Evolutionary conservation across 2,329 filamentous ascomycete species (phyloP).

Genomic region (Blumeria hordei): DNA sequence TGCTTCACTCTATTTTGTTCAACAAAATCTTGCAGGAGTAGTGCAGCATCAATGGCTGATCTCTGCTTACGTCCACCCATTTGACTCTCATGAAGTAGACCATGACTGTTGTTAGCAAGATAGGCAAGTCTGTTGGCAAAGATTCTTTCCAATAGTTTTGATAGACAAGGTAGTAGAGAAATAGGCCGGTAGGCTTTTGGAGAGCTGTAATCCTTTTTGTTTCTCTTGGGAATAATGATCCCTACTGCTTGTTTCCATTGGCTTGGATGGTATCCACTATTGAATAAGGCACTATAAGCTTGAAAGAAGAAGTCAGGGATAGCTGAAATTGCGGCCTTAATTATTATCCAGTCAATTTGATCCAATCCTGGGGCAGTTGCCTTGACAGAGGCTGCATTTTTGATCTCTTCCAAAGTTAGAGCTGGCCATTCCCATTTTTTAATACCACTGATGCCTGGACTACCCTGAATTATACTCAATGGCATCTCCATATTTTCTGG

Average conservation of each 20-base stretch:
- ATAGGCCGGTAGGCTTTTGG: not conserved
- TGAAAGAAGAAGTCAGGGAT: not conserved
- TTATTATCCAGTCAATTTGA: not conserved
- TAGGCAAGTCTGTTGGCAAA: not conserved
- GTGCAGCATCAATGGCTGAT: not conserved
- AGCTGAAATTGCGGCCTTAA: not conserved
- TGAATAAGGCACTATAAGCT: not conserved
- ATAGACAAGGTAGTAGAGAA: not conserved
- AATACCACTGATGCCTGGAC: too few relatives aligned
- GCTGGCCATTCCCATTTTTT: too few relatives aligned
- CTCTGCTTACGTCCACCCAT: not conserved
- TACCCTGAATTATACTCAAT: too few relatives aligned
- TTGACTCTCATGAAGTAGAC: not conserved
- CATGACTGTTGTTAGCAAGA: not conserved
- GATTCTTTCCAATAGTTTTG: not conserved
- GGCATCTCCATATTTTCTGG: too few relatives aligned
- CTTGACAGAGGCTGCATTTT: not conserved
- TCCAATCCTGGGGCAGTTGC: not conserved
- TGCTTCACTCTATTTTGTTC: not conserved
- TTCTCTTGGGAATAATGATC: not conserved
- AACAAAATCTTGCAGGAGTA: not conserved
- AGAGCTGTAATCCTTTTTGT: not conserved
- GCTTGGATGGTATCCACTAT: conserved; percentile 1
- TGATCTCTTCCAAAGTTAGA: too few relatives aligned
- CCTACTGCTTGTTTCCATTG: conserved; percentile 1